phyloP scores from a whole-genome alignment of 148 eudicot genomes.

The Camellia sinensis region DNA sequence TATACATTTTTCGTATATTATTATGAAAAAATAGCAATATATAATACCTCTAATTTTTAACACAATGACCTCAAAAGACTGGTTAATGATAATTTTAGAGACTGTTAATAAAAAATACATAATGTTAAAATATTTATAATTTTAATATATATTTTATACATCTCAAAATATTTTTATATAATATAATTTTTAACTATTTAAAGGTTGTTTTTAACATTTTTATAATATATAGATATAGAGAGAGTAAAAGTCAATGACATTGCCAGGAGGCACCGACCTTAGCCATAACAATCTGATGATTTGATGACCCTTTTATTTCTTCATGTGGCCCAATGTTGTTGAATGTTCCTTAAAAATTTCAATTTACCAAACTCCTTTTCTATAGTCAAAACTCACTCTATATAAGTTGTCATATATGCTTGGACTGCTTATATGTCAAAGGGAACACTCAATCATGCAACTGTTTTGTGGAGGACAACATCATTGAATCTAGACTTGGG shows the following conservation, averaged over 20 bases:
- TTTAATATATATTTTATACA: too few species aligned
- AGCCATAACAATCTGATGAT: not conserved
- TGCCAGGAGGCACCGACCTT: not conserved
- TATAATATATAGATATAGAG: too few species aligned
- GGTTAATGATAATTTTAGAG: too few species aligned
- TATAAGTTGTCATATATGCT: not conserved
- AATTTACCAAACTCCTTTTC: not conserved
- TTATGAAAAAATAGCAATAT: too few species aligned
- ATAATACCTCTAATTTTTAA: too few species aligned
- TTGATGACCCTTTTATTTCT: not conserved
- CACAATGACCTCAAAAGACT: too few species aligned
- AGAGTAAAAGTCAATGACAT: not conserved
- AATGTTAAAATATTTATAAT: too few species aligned
- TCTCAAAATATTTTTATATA: too few species aligned
- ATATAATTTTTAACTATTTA: too few species aligned
- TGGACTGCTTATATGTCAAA: not conserved
- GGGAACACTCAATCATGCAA: slow-evolving; percentile 8
- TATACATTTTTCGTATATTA: too few species aligned
- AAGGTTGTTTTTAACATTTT: too few species aligned
- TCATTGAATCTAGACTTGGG: not conserved
- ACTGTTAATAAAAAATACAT: too few species aligned
- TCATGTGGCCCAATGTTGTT: not conserved
- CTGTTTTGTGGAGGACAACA: slow-evolving; percentile 14
- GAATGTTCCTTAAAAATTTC: not conserved
- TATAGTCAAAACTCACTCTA: slow-evolving; percentile 7